Conservation (phyloP, 1,139 yeast species). For the Zygosaccharomyces sapae region DNA sequence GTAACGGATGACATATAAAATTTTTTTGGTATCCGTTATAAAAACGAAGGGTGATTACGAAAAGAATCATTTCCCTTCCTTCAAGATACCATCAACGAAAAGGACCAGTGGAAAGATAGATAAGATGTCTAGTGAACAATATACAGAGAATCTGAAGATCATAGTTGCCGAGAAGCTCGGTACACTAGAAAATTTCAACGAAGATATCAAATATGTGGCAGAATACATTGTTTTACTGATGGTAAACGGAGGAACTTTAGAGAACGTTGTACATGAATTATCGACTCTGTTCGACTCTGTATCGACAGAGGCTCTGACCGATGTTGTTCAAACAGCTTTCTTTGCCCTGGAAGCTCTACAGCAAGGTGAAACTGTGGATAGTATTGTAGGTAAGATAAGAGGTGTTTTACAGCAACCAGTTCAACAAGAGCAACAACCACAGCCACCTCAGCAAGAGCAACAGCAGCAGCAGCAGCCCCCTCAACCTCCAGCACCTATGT, state of each 20-base stretch:
- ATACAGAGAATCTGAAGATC: constrained; percentile 36
- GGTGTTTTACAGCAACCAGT: constrained; percentile 16
- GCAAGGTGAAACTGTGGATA: constrained; percentile 33
- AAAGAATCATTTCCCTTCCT: neutral
- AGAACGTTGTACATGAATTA: constrained; percentile 63
- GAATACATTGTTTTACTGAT: constrained; percentile 73
- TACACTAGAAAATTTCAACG: constrained; percentile 42
- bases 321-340: constrained; percentile 48
- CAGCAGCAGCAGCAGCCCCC: constrained; percentile 15
- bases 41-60: neutral
- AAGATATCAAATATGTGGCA: constrained; percentile 74
- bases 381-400: constrained; percentile 32
- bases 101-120: neutral
- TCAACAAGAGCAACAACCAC: constrained; percentile 18
- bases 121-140: constrained; percentile 33
- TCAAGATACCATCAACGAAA: neutral
- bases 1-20: neutral
- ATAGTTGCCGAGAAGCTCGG: constrained; percentile 37
- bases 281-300: constrained; percentile 61
- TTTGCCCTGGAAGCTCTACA: constrained; percentile 49
- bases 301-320: constrained; percentile 43
- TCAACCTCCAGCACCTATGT: constrained; percentile 17
- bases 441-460: constrained; percentile 15
- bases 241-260: constrained; percentile 62
- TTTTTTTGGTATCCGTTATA: neutral